Evolutionary conservation across 2,329 filamentous ascomycete genomes (phyloP).

Genomic region (Periconia sp.): DNA sequence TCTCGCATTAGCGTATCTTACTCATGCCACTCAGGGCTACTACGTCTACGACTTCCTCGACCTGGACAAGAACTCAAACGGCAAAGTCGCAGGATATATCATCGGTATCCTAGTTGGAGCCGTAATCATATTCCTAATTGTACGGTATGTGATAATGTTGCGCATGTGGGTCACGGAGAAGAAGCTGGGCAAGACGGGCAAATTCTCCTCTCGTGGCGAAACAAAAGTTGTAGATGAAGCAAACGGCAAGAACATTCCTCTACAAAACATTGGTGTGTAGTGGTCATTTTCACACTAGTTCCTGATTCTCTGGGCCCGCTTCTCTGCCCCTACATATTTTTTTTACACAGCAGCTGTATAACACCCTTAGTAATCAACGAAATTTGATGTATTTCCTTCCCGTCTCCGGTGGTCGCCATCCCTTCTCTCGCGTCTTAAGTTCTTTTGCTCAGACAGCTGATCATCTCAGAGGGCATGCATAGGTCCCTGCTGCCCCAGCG

Average conservation of each 20-base stretch:
- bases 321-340: neutral
- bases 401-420: too few relatives aligned
- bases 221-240: slow-evolving; percentile 16
- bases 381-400: too few relatives aligned
- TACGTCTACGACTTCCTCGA: slow-evolving; percentile 85
- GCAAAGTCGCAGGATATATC: slow-evolving; percentile 68
- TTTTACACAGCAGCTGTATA: slow-evolving; percentile 11
- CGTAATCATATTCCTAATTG: slow-evolving; percentile 50
- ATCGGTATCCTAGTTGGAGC: slow-evolving; percentile 54
- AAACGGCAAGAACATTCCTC: slow-evolving; percentile 22
- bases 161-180: slow-evolving; percentile 53
- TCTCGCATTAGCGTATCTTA: slow-evolving; percentile 76
- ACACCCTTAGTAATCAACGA: too few relatives aligned
- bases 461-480: slow-evolving; percentile 6
- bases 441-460: slow-evolving; percentile 10
- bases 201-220: slow-evolving; percentile 27
- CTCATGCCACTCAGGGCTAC: slow-evolving; percentile 70
- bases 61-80: slow-evolving; percentile 52
- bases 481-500: slow-evolving; percentile 10
- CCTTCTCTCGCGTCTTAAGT: slow-evolving; percentile 6
- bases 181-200: slow-evolving; percentile 49
- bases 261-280: slow-evolving; percentile 25
- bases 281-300: too few relatives aligned
- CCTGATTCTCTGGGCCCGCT: too few relatives aligned
- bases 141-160: slow-evolving; percentile 47